Percentiles rank a stretch among this genome's conserved stretches.
phyloP scores from a whole-genome alignment of 495 filamentous ascomycete species.

The Parachaetomium inaequale region DNA sequence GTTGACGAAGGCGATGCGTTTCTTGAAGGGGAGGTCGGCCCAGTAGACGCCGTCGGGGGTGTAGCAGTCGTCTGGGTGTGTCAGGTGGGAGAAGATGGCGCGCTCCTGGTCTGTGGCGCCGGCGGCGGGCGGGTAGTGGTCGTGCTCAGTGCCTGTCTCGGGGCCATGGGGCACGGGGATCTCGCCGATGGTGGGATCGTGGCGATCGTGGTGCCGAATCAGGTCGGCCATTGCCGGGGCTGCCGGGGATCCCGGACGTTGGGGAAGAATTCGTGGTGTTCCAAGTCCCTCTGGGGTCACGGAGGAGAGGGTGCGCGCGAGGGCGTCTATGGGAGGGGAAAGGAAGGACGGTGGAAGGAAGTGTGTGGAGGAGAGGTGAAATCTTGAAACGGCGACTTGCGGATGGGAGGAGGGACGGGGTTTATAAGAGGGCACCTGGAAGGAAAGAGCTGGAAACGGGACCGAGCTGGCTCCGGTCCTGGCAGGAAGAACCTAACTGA shows the following conservation, averaged over 20 bases:
- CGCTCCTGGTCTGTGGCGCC: conserved; percentile 57
- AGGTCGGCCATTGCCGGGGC: conserved; percentile 28
- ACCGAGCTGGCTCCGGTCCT: too few relatives aligned
- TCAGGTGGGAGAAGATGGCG: conserved; percentile 67
- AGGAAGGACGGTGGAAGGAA: too few relatives aligned
- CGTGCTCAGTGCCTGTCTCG: conserved; percentile 41
- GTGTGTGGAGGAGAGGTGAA: too few relatives aligned
- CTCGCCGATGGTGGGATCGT: conserved; percentile 41
- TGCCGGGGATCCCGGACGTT: background rate
- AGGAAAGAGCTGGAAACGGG: background rate
- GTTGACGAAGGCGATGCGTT: conserved; percentile 69
- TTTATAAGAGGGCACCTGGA: background rate
- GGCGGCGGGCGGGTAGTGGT: conserved; percentile 34
- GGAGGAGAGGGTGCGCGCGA: background rate
- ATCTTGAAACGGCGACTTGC: too few relatives aligned
- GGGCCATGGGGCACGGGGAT: conserved; percentile 50
- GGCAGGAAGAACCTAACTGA: too few relatives aligned
- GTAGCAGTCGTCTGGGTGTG: conserved; percentile 81
- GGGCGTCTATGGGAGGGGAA: background rate
- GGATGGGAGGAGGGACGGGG: too few relatives aligned
- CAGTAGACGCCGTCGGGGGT: conserved; percentile 78
- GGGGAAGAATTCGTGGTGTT: background rate
- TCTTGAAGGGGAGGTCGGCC: conserved; percentile 68
- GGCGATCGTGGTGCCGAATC: conserved; percentile 39
- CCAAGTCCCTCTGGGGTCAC: background rate